Evolutionary conservation across 345 rosid species (phyloP).

Genomic region (Euphorbia lathyris): DNA sequence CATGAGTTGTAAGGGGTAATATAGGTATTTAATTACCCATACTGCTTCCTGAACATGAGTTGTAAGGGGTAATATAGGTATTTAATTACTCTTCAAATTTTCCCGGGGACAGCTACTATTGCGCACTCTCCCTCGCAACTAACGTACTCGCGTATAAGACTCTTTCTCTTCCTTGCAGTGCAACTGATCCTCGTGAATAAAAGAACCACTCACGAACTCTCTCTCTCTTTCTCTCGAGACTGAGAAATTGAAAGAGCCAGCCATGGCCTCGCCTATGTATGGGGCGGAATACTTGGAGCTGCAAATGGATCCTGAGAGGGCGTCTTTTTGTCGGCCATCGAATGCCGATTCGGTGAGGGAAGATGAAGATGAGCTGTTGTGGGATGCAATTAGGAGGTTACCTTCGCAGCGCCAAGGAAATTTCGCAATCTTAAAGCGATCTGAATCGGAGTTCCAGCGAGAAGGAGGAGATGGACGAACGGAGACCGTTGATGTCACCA

Average conservation of each 20-base stretch:
- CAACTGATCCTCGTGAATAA: neutral
- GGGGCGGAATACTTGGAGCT: conserved; percentile 81
- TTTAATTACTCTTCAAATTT: neutral
- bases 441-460: conserved; percentile 32
- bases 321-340: conserved; percentile 59
- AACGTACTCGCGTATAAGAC: neutral
- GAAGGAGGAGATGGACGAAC: conserved; percentile 15
- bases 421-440: conserved; percentile 39
- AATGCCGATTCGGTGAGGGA: conserved; percentile 61
- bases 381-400: conserved; percentile 70
- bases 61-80: neutral
- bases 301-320: conserved; percentile 43
- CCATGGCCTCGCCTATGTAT: conserved; percentile 50
- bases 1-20: neutral
- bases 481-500: conserved; percentile 70
- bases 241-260: neutral
- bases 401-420: conserved; percentile 61
- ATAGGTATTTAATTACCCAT: neutral
- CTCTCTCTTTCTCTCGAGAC: neutral
- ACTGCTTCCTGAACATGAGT: neutral
- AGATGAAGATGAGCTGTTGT: conserved; percentile 68
- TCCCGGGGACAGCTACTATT: neutral
- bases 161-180: neutral
- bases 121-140: neutral
- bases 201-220: no score